Base-by-base conservation (phyloP, 1,139 yeast genomes). In the Candida mesenterica region DNA sequence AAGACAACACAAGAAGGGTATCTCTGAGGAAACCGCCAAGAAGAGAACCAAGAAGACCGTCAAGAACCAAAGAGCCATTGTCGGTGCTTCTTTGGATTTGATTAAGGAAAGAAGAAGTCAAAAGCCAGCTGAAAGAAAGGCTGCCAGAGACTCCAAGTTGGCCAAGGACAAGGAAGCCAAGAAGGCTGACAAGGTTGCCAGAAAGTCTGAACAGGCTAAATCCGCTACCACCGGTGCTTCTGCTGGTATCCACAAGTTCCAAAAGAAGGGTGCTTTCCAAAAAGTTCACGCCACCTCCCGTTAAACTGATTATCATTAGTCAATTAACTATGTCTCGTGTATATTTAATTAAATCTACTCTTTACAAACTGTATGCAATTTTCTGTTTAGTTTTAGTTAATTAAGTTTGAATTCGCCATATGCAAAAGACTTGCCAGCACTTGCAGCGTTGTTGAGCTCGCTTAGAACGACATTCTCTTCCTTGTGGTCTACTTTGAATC, bases 1-100 rank as follows among this genome's bases (percentile, higher is more conserved):
- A 84, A 87, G 96, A 79, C 96, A 90, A 79, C 97, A 92, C 95
- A 90, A 88, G 86, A 92, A 92, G 80, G 99, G 99, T 80, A 81
- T 90, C 67, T 82, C 97, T 65, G 98, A 92, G 81, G 98, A 92
- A 79, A 85, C 87, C 56, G 62, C 94, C 72, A 94, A 89, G 86
- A 94, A 87, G 86, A 88, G 96, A 77, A 58, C 94, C 61, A 92
- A 97, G 82, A 90, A 88, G 82, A 72, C 96, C 65, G 94, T 90
- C 75, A 92, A 94, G 86, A 81, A 84, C 75, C 97, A 90, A 79
- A 92, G 98, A 83, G 96, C 95, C 53, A 84, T 92, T 68, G 97
- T 90, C 58, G 98, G 99, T 82, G 98, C 97, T 68, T 86, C 97
- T 64, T 80, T 92, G 63, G 98, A 92, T 58, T 85, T 88, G 70